Percentiles rank a stretch among this genome's conserved stretches.
These are phyloP conservation scores for Eragrostis tef DNA, from an alignment of 202 grass and related monocot genomes.

Conservation along the genomic window DNA sequence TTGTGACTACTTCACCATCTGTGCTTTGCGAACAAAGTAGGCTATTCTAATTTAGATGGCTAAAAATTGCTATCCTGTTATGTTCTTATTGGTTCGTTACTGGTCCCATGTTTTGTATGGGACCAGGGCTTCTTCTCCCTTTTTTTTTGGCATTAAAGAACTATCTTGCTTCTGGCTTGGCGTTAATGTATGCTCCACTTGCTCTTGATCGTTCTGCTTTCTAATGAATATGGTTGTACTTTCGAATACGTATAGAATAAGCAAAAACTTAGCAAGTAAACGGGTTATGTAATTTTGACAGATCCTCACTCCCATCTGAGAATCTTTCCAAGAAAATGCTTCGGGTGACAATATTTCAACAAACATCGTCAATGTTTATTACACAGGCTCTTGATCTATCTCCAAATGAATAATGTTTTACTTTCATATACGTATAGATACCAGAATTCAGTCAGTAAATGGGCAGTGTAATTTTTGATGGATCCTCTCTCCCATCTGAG, in stretches of 20 bases:
- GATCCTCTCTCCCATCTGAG: too few species aligned
- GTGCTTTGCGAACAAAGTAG: slow-evolving; percentile 80
- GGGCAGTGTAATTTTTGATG: too few species aligned
- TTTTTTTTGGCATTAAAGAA: not conserved
- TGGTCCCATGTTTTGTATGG: slow-evolving; percentile 33
- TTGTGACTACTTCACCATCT: slow-evolving; percentile 85
- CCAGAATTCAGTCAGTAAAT: too few species aligned
- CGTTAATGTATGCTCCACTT: slow-evolving; percentile 13
- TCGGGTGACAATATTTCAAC: not conserved
- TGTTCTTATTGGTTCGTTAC: slow-evolving; percentile 2
- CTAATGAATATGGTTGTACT: slow-evolving; percentile 28
- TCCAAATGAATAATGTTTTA: too few species aligned
- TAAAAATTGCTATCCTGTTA: slow-evolving; percentile 24
- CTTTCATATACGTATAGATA: too few species aligned
- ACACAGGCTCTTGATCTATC: too few species aligned
- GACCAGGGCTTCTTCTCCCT: slow-evolving; percentile 22
- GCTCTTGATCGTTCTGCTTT: slow-evolving; percentile 23
- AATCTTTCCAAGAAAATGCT: not conserved
- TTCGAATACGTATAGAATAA: not conserved
- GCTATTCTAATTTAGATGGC: slow-evolving; percentile 43
- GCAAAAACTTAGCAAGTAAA: not conserved
- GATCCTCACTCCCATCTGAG: slow-evolving; percentile 2
- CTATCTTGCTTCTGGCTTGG: slow-evolving; percentile 11
- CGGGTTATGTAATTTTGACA: slow-evolving; percentile 3
- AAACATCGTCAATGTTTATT: too few species aligned